Evolutionary conservation across 768 basidiomycete genomes (phyloP).

Genomic region (Cystobasidium ongulense): DNA sequence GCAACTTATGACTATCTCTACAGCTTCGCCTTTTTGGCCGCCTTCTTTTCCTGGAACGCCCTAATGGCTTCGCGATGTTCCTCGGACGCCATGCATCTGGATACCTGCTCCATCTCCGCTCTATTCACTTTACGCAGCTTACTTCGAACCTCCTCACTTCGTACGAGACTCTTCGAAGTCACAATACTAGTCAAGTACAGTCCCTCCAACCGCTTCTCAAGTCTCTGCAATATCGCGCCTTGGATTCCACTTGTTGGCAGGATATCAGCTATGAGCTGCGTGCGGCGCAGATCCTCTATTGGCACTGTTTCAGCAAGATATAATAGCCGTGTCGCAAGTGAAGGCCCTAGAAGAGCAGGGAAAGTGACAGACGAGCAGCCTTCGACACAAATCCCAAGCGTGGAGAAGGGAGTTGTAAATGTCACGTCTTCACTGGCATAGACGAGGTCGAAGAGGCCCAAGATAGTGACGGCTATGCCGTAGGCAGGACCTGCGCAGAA

Average conservation of each 20-base stretch:
- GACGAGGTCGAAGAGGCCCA: constrained; percentile 21
- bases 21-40: constrained; percentile 14
- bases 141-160: not conserved
- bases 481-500: constrained; percentile 20
- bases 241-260: constrained; percentile 1
- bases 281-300: constrained; percentile 10
- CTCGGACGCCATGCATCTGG: not conserved
- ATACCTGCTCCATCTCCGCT: constrained; percentile 3
- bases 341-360: constrained; percentile 1
- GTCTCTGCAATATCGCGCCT: not conserved
- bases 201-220: not conserved
- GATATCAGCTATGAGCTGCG: not conserved
- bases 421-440: constrained; percentile 12
- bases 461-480: constrained; percentile 24
- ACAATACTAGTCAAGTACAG: not conserved
- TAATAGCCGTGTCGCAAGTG: constrained; percentile 12
- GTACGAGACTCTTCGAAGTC: constrained; percentile 5
- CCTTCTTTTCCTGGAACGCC: constrained; percentile 17
- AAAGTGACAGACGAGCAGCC: constrained; percentile 21
- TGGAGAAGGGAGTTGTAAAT: constrained; percentile 27
- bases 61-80: constrained; percentile 10
- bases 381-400: constrained; percentile 13
- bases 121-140: constrained; percentile 17
- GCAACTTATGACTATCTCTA: not conserved
- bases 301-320: constrained; percentile 17